Base-by-base conservation (phyloP, 108 stramenopile genomes). In the Seminavis robusta region DNA sequence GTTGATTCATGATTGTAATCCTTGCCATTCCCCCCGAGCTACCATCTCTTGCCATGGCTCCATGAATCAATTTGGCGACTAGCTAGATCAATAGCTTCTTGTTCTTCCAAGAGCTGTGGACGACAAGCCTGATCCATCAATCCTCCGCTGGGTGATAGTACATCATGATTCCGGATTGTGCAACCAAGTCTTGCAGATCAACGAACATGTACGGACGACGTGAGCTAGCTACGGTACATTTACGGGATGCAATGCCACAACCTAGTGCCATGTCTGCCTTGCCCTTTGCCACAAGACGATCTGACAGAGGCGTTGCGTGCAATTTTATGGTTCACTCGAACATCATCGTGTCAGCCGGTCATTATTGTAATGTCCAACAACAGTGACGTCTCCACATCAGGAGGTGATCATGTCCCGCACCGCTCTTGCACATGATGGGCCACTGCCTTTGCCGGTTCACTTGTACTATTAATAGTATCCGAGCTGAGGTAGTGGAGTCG, bases 41-140 rank as follows among this genome's bases (percentile, higher is more conserved):
- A 10, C 87, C 91, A 65, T 93, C 91, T 28, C 85, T 53, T 20
- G 68, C 73, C 59, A 93, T 86, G 17, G 84, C 88, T 46, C 86
- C 56, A 31, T 59, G 33, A 26, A 93, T 46, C 9, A 82, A 71
- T 21, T 78, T 73, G 8, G 26, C 61, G 15, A 81, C 83, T n/a
- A n/a, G n/a, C n/a, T 33, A 88, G 56, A 33, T 64, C 74, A 42
- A 87, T 50, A 7, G 86, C 84, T 42, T 86, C 80, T 41, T 76
- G 67, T 58, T 84, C 77, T 43, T 77, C 68, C 4, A 47, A 48
- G 33, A 55, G 25, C 3, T 49, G 27, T 28, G 34, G 41, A 25
- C 49, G 32, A 2, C 51, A 36, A 13, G 36, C n/a, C 20, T 69
- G 33, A 73, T 92, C 86, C 49, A 92, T 55, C 30, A 82, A 63